A percentile compares a stretch with the other conserved stretches of the same genome.
Evolutionary conservation across 345 rosid genomes (phyloP).

Genomic region (Eucalyptus lansdowneana): DNA sequence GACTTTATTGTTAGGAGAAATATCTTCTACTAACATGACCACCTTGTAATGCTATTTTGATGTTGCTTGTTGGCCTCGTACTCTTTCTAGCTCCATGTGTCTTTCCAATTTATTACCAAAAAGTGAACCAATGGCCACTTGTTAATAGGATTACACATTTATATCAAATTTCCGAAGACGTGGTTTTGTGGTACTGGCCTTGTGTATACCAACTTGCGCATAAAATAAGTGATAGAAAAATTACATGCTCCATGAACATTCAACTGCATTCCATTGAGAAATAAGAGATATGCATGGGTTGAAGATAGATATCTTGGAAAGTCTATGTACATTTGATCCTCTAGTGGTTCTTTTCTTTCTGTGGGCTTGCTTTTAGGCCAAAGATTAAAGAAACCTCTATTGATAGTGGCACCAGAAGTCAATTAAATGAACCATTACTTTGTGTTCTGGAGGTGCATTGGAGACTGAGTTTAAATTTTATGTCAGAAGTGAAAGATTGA

Average conservation of each 20-base stretch:
- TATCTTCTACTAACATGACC: not conserved
- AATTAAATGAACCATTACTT: not conserved
- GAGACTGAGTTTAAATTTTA: not conserved
- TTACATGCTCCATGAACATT: not conserved
- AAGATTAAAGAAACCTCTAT: not conserved
- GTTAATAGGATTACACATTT: not conserved
- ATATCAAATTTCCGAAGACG: not conserved
- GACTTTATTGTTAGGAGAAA: not conserved
- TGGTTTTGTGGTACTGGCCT: not conserved
- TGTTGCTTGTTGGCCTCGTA: not conserved
- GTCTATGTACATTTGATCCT: not conserved
- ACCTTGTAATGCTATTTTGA: not conserved
- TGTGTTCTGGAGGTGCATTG: not conserved
- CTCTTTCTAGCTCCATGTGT: not conserved
- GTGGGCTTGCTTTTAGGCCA: not conserved
- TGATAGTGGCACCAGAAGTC: not conserved
- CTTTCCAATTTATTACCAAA: not conserved
- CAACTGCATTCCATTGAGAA: not conserved
- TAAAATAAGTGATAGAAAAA: not conserved
- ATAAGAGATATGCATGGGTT: not conserved
- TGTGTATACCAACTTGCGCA: not conserved
- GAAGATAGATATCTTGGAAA: not conserved
- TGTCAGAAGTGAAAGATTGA: not conserved
- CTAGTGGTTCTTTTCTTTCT: not conserved
- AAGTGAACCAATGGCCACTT: not conserved